phyloP scores from a whole-genome alignment of 805 yeast species.

The Starmera quercuum region DNA sequence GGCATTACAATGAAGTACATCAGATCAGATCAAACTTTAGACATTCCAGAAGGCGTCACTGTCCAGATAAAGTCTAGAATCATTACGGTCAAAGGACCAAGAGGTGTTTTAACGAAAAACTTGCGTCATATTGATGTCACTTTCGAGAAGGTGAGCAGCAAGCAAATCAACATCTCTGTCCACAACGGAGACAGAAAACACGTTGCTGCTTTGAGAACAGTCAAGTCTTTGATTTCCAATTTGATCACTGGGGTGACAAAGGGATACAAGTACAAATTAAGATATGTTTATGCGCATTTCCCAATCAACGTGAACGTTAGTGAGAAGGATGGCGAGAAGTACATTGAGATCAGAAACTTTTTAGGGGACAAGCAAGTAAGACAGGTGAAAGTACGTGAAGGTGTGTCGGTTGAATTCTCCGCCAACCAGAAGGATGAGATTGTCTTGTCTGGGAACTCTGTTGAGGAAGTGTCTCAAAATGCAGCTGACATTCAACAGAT shows the following conservation, averaged over 20 bases:
- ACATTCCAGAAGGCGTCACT: conserved; percentile 87
- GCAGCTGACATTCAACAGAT: conserved; percentile 98
- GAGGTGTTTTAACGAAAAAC: conserved; percentile 89
- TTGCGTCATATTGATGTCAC: conserved; percentile 93
- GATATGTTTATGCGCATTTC: conserved; percentile 99
- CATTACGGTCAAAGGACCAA: conserved; percentile 92
- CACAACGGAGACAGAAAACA: conserved; percentile 99
- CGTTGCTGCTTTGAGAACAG: conserved; percentile 99
- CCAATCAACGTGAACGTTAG: conserved; percentile 96
- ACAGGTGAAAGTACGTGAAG: conserved; percentile 77
- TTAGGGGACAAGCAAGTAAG: conserved; percentile 99
- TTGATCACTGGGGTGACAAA: conserved; percentile 97
- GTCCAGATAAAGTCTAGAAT: conserved; percentile 86
- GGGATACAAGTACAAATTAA: conserved; percentile 99
- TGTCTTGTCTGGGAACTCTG: conserved; percentile 87
- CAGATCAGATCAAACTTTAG: conserved; percentile 78
- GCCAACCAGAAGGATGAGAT: conserved; percentile 90
- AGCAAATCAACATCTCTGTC: conserved; percentile 78
- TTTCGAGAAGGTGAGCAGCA: conserved; percentile 70
- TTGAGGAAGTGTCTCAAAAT: conserved; percentile 95
- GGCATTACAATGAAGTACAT: conserved; percentile 64
- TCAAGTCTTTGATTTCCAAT: conserved; percentile 90
- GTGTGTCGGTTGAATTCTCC: conserved; percentile 81
- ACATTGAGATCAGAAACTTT: conserved; percentile 97
- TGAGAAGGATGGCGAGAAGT: conserved; percentile 65